Percentiles rank a stretch among this genome's conserved stretches.
Evolutionary conservation across 2,329 filamentous ascomycete species (phyloP).

Genomic region (Cladosporium austrohemisphaericum): DNA sequence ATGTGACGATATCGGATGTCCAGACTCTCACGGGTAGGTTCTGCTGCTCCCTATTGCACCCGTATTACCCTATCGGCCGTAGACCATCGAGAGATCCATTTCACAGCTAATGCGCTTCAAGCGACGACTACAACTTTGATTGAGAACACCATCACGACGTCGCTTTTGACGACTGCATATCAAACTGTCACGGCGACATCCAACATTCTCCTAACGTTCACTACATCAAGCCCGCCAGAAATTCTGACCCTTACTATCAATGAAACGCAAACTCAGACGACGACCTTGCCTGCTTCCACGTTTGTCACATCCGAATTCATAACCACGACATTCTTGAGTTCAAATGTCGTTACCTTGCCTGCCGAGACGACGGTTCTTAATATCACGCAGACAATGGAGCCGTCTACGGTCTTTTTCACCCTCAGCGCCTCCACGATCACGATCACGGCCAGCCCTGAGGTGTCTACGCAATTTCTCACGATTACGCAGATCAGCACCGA

Average conservation of each 20-base stretch:
- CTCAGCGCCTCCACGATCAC: neutral
- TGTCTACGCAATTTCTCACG: neutral
- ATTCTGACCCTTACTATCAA: neutral
- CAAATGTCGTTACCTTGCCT: neutral
- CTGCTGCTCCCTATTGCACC: no score
- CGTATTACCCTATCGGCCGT: no score
- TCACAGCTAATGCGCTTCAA: neutral
- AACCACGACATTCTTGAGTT: neutral
- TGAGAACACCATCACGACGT: neutral
- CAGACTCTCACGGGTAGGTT: neutral
- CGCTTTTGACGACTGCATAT: neutral
- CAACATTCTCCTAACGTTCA: neutral
- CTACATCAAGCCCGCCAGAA: neutral
- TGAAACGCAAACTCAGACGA: neutral
- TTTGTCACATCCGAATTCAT: neutral
- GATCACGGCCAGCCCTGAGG: neutral
- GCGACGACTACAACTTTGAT: neutral
- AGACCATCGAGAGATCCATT: neutral
- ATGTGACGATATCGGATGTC: neutral
- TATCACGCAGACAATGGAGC: neutral
- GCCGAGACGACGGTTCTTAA: neutral
- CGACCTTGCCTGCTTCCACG: neutral
- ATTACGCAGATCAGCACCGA: neutral
- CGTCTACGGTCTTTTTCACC: neutral
- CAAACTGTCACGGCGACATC: neutral